Base-by-base conservation (phyloP, 2,329 filamentous ascomycete genomes). In the Exophiala calicioides region DNA sequence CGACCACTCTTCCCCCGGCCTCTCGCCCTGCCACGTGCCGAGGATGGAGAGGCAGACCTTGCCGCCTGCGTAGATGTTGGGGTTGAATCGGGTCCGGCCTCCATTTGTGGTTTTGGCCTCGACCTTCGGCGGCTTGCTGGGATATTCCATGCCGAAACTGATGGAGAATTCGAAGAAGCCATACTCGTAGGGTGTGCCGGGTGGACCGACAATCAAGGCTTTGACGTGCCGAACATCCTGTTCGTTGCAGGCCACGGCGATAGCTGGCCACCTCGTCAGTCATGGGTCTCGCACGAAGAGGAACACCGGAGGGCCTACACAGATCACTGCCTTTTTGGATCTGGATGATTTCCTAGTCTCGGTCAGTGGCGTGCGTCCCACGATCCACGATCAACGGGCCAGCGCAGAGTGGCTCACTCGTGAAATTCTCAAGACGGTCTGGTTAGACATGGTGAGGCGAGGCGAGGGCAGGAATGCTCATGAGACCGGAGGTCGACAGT, bases 1-100 rank as follows among this genome's bases (percentile, higher is more conserved):
- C 12, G 90, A 96, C 93, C 93, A 98, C 65, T 96, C 84, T 67
- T 97, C 93, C 44, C 90, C 89, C 12, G 82, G 79, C 16, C 44
- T 51, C 62, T 95, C 86, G 20, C 90, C 90, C 38, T 86, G 80
- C 93, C 93, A 98, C 64, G 93, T 98, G 85, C 90, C 89, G 27
- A 95, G 73, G 60, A 95, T 95, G 5, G 89, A 95, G 81, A 98
- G 69, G 72, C 93, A 98, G 46, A 98, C 90, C 69, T 91, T 94
- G 37, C 93, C 93, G 38, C 74, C 81, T 1, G 90, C 78, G 64
- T 98, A 98, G 52, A 98, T 95, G 63, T 98, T 98, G 3, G 93
- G 93, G 62, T 96, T 96, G 74, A 97, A 97, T 5, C 93, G 84
- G 63, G 85, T 90, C 49, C 85, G 78, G 8, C 91, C 91, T n/a